Conservation (phyloP, 495 filamentous ascomycete species). For the Rusavskia elegans region DNA sequence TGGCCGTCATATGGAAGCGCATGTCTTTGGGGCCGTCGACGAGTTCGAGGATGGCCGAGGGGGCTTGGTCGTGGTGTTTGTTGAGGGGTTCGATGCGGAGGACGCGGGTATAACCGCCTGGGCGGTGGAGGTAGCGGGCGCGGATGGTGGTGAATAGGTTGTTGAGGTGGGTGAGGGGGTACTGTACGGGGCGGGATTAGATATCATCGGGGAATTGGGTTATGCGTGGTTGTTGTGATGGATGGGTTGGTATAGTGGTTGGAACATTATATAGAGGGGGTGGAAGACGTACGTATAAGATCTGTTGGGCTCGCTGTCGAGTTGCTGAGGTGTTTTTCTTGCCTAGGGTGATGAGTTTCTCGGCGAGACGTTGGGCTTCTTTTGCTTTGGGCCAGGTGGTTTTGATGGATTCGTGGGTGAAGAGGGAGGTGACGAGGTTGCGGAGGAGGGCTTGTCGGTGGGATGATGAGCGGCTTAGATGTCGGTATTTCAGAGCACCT, state of each 20-base stretch:
- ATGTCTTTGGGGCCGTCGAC: conserved; percentile 92
- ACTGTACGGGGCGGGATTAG: conserved; percentile 19
- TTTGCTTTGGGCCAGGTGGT: conserved; percentile 96
- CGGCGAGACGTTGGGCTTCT: conserved; percentile 82
- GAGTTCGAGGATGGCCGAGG: conserved; percentile 84
- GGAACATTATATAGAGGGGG: no score
- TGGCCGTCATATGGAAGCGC: conserved; percentile 84
- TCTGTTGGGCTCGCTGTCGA: conserved; percentile 45
- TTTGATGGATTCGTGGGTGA: conserved; percentile 79
- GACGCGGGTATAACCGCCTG: conserved; percentile 89
- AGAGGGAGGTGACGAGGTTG: conserved; percentile 90
- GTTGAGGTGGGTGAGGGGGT: conserved; percentile 51
- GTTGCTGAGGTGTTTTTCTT: conserved; percentile 79
- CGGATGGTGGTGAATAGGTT: conserved; percentile 78
- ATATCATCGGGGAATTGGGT: no score
- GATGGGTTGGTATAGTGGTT: no score
- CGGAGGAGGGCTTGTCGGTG: conserved; percentile 88
- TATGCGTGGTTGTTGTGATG: no score
- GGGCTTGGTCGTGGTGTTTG: conserved; percentile 59
- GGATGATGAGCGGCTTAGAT: conserved; percentile 64
- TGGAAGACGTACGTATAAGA: conserved; percentile 58
- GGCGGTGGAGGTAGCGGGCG: conserved; percentile 61
- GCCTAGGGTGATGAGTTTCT: conserved; percentile 81
- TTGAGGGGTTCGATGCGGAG: conserved; percentile 62
- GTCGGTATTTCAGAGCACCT: conserved; percentile 68